These are phyloP conservation scores for Tulasnella calospora DNA, from an alignment of 768 basidiomycete genomes.

Conservation along the genomic window DNA sequence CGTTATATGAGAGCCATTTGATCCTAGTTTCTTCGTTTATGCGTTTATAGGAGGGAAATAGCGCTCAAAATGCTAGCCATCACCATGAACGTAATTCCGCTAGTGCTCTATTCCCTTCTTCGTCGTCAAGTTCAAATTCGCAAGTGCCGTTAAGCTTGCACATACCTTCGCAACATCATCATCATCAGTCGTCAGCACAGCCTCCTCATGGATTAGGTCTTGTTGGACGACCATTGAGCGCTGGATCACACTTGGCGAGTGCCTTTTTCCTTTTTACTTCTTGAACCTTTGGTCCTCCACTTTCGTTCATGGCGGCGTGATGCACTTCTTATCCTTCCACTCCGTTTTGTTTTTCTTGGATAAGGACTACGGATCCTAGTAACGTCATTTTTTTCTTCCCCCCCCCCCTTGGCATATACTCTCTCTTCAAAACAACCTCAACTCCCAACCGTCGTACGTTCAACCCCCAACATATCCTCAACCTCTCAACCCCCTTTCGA, in stretches of 20 bases:
- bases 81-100: not conserved
- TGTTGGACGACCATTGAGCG: not conserved
- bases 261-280: slow-evolving; percentile 17
- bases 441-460: not conserved
- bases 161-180: not conserved
- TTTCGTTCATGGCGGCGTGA: not conserved
- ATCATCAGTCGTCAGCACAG: not conserved
- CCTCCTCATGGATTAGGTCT: not conserved
- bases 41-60: slow-evolving; percentile 15
- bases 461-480: not conserved
- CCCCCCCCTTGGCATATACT: not conserved
- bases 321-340: not conserved
- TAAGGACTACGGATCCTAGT: slow-evolving; percentile 24
- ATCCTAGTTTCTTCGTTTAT: slow-evolving; percentile 28
- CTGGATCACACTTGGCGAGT: slow-evolving; percentile 24
- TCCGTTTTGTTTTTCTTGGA: not conserved
- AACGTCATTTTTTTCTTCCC: slow-evolving; percentile 13
- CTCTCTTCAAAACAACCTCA: not conserved
- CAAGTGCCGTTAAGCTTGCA: not conserved
- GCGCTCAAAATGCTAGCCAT: not conserved
- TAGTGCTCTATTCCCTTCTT: slow-evolving; percentile 8
- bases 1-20: slow-evolving; percentile 26
- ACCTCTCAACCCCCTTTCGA: not conserved
- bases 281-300: not conserved
- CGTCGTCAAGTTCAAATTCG: not conserved